phyloP scores from a whole-genome alignment of 2,329 filamentous ascomycete species.

The Fusarium liriodendri region DNA sequence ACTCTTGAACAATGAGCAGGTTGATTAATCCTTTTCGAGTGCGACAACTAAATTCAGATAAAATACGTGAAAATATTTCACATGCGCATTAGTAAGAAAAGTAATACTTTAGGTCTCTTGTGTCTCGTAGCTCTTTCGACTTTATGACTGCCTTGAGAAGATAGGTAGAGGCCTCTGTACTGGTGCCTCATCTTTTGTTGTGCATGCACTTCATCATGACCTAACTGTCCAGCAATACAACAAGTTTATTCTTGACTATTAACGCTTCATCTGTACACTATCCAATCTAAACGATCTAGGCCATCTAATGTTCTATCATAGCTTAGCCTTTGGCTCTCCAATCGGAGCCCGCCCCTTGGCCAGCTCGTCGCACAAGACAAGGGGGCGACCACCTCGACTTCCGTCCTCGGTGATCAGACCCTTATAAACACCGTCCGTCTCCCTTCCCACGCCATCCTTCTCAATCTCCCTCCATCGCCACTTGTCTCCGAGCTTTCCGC shows the following conservation, averaged over 20 bases:
- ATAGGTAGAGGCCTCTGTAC: neutral
- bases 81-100: neutral
- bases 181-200: neutral
- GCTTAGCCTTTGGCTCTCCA: constrained; percentile 37
- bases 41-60: neutral
- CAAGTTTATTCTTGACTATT: constrained; percentile 10
- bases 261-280: constrained; percentile 23
- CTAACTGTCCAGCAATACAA: constrained; percentile 2
- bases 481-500: constrained; percentile 64
- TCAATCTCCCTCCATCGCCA: constrained; percentile 73
- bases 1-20: neutral
- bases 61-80: neutral
- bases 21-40: neutral
- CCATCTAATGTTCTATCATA: constrained; percentile 39
- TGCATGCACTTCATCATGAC: neutral
- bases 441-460: constrained; percentile 48
- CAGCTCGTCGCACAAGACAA: constrained; percentile 60
- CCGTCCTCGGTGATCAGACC: constrained; percentile 64
- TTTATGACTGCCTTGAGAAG: neutral
- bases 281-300: neutral
- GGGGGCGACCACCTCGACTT: constrained; percentile 59
- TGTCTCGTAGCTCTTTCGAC: neutral
- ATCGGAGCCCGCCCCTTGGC: constrained; percentile 39
- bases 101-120: neutral
- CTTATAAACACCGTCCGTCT: constrained; percentile 51